Evolutionary conservation across 805 yeast species (phyloP).

Genomic region (Ogataea pini): DNA sequence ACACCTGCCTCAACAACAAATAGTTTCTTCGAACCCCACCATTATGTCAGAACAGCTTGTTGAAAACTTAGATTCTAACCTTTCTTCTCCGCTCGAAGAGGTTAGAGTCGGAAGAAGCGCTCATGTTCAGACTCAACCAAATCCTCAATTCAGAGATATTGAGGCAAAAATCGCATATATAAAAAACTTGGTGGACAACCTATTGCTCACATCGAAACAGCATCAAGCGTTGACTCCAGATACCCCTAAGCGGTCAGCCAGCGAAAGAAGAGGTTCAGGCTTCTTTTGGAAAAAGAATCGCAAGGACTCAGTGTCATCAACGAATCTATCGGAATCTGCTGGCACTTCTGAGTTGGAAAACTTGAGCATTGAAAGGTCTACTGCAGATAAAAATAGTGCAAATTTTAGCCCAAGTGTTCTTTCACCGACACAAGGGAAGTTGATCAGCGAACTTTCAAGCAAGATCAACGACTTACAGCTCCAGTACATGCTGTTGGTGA

Average conservation of each 20-base stretch:
- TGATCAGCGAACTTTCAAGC: conserved; percentile 16
- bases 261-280: conserved; percentile 21
- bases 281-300: conserved; percentile 29
- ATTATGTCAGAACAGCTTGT: not conserved
- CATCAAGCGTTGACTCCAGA: conserved; percentile 8
- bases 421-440: conserved; percentile 5
- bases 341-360: conserved; percentile 5
- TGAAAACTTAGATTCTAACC: not conserved
- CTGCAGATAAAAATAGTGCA: conserved; percentile 8
- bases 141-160: conserved; percentile 17
- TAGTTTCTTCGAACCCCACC: not conserved
- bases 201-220: conserved; percentile 10
- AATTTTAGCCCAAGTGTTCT: not conserved
- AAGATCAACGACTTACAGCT: conserved; percentile 27
- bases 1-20: not conserved
- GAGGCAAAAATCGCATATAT: conserved; percentile 22
- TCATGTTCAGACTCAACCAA: conserved; percentile 5
- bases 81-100: conserved; percentile 18
- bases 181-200: conserved; percentile 18
- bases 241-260: conserved; percentile 10
- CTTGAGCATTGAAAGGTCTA: not conserved
- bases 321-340: not conserved
- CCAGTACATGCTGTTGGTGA: conserved; percentile 23
- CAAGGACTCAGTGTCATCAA: conserved; percentile 12
- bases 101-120: conserved; percentile 18